Conservation (phyloP, 2,329 filamentous ascomycete genomes). For the Sarocladium oryzae region DNA sequence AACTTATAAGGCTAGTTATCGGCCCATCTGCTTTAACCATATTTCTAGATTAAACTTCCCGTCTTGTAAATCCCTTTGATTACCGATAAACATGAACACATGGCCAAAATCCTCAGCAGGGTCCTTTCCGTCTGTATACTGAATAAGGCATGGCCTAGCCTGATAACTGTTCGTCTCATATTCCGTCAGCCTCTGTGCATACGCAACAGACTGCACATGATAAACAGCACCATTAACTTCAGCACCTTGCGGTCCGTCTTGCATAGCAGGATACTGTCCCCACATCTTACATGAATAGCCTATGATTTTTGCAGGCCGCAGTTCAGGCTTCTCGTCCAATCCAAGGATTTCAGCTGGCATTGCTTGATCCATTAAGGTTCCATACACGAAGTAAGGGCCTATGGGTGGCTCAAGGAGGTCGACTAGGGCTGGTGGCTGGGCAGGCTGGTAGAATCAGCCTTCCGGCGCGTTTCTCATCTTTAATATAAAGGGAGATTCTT, state of each 20-base stretch:
- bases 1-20: neutral
- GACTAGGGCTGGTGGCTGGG: conserved; percentile 5
- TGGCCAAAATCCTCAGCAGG: conserved; percentile 1
- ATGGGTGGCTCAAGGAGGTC: conserved; percentile 8
- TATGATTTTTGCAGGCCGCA: conserved; percentile 8
- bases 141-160: neutral
- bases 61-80: conserved; percentile 8
- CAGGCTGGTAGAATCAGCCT: conserved; percentile 7
- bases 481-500: conserved; percentile 7
- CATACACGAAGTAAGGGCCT: conserved; percentile 10
- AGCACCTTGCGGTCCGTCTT: conserved; percentile 4
- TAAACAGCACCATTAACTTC: conserved; percentile 7
- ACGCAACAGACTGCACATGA: conserved; percentile 1
- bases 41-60: conserved; percentile 4
- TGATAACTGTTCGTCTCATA: conserved; percentile 8
- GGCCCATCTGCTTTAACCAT: conserved; percentile 3
- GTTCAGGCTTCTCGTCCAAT: neutral
- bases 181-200: conserved; percentile 6
- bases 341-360: conserved; percentile 8
- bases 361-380: conserved; percentile 9
- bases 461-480: conserved; percentile 4
- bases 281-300: conserved; percentile 9
- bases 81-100: conserved; percentile 10
- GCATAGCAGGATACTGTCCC: conserved; percentile 8
- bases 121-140: conserved; percentile 6